Conservation (phyloP, 352 stramenopile species). For the Elongisporangium prolatum region DNA sequence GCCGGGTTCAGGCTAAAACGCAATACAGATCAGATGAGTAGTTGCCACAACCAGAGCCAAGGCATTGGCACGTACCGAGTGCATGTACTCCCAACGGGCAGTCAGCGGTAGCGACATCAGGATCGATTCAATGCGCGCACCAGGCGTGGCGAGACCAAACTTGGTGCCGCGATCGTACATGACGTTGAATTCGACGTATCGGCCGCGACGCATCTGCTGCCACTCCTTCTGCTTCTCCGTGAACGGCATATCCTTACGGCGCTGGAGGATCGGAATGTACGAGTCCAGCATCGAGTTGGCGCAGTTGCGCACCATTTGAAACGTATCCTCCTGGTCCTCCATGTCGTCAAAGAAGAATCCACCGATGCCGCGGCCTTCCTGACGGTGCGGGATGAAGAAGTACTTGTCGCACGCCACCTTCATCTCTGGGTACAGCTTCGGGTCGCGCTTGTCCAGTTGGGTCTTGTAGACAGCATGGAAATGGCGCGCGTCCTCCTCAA, state of each 20-base stretch:
- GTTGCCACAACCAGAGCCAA: too few species aligned
- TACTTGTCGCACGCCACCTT: constrained; percentile 98
- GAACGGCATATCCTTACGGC: constrained; percentile 95
- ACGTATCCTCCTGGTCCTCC: constrained; percentile 88
- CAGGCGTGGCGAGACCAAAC: constrained; percentile 96
- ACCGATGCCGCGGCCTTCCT: constrained; percentile 94
- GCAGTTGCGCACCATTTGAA: constrained; percentile 73
- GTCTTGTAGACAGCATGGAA: constrained; percentile 98
- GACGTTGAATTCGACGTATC: constrained; percentile 99
- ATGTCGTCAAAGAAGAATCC: constrained; percentile 99
- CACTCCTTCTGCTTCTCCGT: constrained; percentile 96
- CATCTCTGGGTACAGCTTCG: constrained; percentile 91
- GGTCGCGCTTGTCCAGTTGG: constrained; percentile 91
- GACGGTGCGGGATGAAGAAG: constrained; percentile 96
- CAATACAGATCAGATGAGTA: constrained; percentile 4
- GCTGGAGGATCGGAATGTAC: constrained; percentile 96
- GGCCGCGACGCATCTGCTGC: constrained; percentile 95
- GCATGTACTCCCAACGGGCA: constrained; percentile 96
- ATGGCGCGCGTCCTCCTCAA: constrained; percentile 94
- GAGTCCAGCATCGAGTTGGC: constrained; percentile 85
- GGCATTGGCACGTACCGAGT: constrained; percentile 41
- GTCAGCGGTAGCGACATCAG: constrained; percentile 98
- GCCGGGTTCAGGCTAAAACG: constrained; percentile 77
- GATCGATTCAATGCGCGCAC: constrained; percentile 97
- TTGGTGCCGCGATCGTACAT: constrained; percentile 99